A percentile compares a stretch with the other conserved stretches of the same genome.
phyloP scores from a whole-genome alignment of 2,329 filamentous ascomycete species.

The Falciphora oryzae region DNA sequence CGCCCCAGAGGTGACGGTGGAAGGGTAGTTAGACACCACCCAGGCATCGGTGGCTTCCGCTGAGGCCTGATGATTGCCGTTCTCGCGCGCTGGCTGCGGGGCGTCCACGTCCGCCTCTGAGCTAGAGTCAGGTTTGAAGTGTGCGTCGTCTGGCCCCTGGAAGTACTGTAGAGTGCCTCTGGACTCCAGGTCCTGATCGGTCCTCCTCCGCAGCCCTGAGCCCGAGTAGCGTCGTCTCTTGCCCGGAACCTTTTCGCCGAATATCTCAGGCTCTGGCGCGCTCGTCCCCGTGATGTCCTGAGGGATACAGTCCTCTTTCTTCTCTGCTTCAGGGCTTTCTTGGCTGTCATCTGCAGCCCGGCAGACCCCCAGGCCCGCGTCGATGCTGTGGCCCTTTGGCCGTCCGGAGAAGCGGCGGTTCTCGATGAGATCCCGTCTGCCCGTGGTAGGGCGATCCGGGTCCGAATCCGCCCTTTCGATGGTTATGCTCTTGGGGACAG shows the following conservation, averaged over 20 bases:
- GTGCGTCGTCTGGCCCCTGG: conserved; percentile 81
- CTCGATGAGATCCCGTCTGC: neutral
- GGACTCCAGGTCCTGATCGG: conserved; percentile 63
- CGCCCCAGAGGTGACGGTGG: conserved; percentile 27
- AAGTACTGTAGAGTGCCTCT: conserved; percentile 83
- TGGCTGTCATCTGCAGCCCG: neutral
- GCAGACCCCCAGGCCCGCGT: neutral
- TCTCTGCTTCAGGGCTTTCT: neutral
- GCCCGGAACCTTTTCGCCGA: conserved; percentile 36
- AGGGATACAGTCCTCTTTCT: conserved; percentile 30
- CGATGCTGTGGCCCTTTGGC: neutral
- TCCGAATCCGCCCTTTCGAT: conserved; percentile 6
- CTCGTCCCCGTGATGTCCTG: conserved; percentile 58
- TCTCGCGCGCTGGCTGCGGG: conserved; percentile 7
- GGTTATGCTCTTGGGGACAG: neutral
- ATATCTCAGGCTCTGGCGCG: conserved; percentile 55
- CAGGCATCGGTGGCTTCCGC: neutral
- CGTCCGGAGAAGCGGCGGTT: neutral
- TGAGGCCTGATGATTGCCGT: neutral
- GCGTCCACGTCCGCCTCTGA: conserved; percentile 37
- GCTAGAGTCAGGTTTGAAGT: conserved; percentile 62
- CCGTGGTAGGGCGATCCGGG: neutral
- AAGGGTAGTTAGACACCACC: conserved; percentile 28
- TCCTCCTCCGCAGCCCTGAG: conserved; percentile 70
- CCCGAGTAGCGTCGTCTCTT: conserved; percentile 70